Evolutionary conservation across 768 basidiomycete genomes (phyloP), one percentile per base, ranked within the genome.

Genomic region (Tricholoma saponaceum): DNA sequence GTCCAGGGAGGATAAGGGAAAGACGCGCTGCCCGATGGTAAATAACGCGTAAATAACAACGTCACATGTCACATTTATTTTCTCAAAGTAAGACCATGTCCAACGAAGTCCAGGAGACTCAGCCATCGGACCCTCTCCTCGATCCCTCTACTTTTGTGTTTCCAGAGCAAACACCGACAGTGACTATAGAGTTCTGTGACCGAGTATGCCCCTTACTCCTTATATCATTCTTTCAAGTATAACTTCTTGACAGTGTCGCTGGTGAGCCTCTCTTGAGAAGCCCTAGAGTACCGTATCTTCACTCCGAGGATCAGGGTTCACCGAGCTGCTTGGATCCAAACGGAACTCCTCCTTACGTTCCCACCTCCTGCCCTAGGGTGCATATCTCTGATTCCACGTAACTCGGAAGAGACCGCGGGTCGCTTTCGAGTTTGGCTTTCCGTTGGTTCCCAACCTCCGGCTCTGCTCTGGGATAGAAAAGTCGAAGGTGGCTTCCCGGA

Each of bases 101-200:
- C 22, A 28, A 18, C 25, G 53, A 54, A 44, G 33, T 22, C 25
- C 49, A 41, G 26, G 55, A 59, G 33, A 20, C 26, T 52, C 13
- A 20, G 39, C 22, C 18, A 20, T 26, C 35, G 33, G 46, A 58
- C 18, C 54, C 69, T 6, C 62, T 79, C 41, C 62, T 79, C 41
- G 80, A 87, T 59, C 73, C 79, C 2, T 68, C 79, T 0, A 80
- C 80, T 0, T 89, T 90, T 66, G 69, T 80, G 9, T 80, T 82
- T 56, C 88, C 87, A 2, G 70, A 68, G 6, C 72, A 77, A 20
- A 61, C 66, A 16, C 71, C 90, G 2, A 81, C 81, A 26, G 73
- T 96, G n/a, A 81, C 81, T 6, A 90, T 98, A 60, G 95, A 98
- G 70, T 98, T 93, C 67, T 98, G 95, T 70, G 92, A 95, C 69